phyloP scores from a whole-genome alignment of 257 asterid species.

The Penstemon eatonii region DNA sequence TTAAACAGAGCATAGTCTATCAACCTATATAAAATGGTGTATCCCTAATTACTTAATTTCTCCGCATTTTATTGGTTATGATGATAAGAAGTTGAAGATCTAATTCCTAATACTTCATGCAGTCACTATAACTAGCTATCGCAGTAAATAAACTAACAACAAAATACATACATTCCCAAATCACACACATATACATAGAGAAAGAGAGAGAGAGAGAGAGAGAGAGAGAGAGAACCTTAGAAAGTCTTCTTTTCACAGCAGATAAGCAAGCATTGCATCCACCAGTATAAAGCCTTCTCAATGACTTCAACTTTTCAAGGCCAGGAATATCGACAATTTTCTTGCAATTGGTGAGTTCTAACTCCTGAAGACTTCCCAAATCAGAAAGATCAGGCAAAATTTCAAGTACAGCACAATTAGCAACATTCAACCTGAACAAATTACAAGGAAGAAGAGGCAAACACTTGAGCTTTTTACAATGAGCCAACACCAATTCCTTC shows the following conservation, averaged over 20 bases:
- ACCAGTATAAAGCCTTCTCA: conserved; percentile 30
- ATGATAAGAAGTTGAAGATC: too few relatives aligned
- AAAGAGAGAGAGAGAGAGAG: neutral
- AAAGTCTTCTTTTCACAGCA: conserved; percentile 17
- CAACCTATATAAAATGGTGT: too few relatives aligned
- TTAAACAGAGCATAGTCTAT: too few relatives aligned
- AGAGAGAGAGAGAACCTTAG: conserved; percentile 26
- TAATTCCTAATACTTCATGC: too few relatives aligned
- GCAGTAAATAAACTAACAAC: neutral
- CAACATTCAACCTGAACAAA: conserved; percentile 29
- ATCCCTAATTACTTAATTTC: too few relatives aligned
- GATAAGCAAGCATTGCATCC: conserved; percentile 32
- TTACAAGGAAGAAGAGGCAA: conserved; percentile 39
- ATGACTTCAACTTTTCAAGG: conserved; percentile 33
- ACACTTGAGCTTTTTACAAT: conserved; percentile 31
- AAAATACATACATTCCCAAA: neutral
- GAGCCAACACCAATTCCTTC: conserved; percentile 23
- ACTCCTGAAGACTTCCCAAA: conserved; percentile 27
- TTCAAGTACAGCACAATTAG: conserved; percentile 34
- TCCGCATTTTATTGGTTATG: too few relatives aligned
- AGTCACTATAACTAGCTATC: too few relatives aligned
- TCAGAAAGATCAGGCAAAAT: conserved; percentile 23
- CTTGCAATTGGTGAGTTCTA: conserved; percentile 35
- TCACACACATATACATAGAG: neutral
- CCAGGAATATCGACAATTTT: conserved; percentile 33